Base-by-base conservation (phyloP, 1,284 basidiomycete genomes). In the Entoloma clypeatum region DNA sequence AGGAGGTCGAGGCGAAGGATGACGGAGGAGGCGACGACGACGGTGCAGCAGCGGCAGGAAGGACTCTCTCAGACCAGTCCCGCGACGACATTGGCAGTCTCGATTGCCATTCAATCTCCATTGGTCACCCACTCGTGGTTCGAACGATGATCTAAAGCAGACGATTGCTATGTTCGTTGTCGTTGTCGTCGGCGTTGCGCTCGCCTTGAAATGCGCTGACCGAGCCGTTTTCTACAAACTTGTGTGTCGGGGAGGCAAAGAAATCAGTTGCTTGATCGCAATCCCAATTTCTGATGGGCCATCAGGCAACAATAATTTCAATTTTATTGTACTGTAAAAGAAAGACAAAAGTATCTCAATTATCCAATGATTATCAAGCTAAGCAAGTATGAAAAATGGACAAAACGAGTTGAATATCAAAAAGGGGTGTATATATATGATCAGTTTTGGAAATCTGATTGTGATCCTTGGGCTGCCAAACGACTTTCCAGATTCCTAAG, bases 401-500 rank as follows among this genome's bases (percentile, higher is more conserved):
- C 30, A 35, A 46, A 39, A 36, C n/a, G 45, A 49, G 39, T 23
- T 39, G 24, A 45, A 37, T 46, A 49, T 48, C 43, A 22, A 35
- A 49, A 44, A 44, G 40, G 39, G 53, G 53, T 56, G 54, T 56
- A 52, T 24, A 43, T 43, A 39, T 32, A 38, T 31, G 21, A 47
- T 63, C 60, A 79, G 47, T 80, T 77, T 50, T 73, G 68, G 67
- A 79, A 79, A 48, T 80, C 77, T n/a, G 65, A 60, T 53, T 77
- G 76, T 23, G 79, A 81, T 44, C 86, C 85, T 67, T 92, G 88
- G 23, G 87, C 87, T 54, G 89, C 90, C 53, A 94, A 76, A 47
- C 91, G 85, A 55, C 84, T 90, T 71, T 94, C 91, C 66, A 94
- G 67, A 66, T 91, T 91, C 64, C 91, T 88, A 54, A 24, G 48